Evolutionary conservation across 2,329 filamentous ascomycete species (phyloP).

Genomic region (Cladosporium sp.): DNA sequence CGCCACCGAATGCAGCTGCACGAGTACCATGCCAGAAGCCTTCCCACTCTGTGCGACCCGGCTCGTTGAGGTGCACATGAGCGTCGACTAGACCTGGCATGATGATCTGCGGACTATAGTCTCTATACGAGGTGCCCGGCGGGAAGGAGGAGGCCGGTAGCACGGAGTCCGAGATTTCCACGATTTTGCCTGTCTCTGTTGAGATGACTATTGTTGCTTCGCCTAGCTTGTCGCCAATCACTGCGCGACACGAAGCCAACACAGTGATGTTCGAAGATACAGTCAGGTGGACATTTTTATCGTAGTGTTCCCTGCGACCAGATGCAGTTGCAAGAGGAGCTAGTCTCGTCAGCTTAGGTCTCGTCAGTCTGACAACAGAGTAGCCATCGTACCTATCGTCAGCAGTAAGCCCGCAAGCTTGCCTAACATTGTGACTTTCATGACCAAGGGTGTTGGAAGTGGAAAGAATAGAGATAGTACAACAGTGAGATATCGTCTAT

Average conservation of each 20-base stretch:
- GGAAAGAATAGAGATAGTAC: no score
- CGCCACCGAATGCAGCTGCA: slow-evolving; percentile 91
- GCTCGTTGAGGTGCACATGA: slow-evolving; percentile 97
- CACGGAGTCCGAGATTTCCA: slow-evolving; percentile 70
- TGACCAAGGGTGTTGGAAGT: background rate
- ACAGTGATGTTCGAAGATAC: slow-evolving; percentile 58
- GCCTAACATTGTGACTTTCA: background rate
- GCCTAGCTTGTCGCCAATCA: slow-evolving; percentile 74
- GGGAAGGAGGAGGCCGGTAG: slow-evolving; percentile 78
- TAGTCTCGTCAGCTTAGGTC: background rate
- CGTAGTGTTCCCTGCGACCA: background rate
- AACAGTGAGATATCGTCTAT: no score
- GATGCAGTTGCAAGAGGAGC: background rate
- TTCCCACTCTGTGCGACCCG: slow-evolving; percentile 96
- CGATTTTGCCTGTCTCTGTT: slow-evolving; percentile 78
- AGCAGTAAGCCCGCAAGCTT: slow-evolving; percentile 12
- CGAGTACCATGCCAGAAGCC: slow-evolving; percentile 94
- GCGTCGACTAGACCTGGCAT: slow-evolving; percentile 93
- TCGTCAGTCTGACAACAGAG: background rate
- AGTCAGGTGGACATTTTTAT: background rate
- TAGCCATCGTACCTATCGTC: background rate
- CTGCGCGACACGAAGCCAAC: slow-evolving; percentile 78
- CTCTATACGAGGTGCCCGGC: slow-evolving; percentile 68
- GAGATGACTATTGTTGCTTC: slow-evolving; percentile 84
- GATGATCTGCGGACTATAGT: slow-evolving; percentile 82